phyloP scores from a whole-genome alignment of 306 rosid species.

The Rosa chinensis region DNA sequence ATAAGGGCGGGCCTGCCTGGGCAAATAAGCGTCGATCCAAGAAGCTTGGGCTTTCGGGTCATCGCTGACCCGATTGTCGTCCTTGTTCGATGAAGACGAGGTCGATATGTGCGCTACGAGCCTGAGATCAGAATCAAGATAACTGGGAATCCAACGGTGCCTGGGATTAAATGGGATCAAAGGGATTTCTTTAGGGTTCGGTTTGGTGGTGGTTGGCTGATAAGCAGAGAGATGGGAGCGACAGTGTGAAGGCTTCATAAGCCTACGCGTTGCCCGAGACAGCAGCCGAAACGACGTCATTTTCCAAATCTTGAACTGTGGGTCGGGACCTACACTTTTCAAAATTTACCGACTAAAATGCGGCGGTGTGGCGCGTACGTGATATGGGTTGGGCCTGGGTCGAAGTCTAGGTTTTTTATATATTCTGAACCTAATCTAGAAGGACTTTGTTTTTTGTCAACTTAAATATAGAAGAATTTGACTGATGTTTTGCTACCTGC shows the following conservation, averaged over 20 bases:
- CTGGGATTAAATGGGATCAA: background rate
- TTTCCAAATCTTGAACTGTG: too few species aligned
- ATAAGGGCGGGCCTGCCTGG: slow-evolving; percentile 61
- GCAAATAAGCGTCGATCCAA: slow-evolving; percentile 75
- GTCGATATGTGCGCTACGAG: slow-evolving; percentile 46
- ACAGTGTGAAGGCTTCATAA: slow-evolving; percentile 32
- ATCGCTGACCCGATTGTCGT: slow-evolving; percentile 26
- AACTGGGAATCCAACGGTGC: slow-evolving; percentile 9
- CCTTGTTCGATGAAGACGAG: slow-evolving; percentile 40
- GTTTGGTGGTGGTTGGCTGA: slow-evolving; percentile 18
- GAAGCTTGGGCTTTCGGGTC: slow-evolving; percentile 30
- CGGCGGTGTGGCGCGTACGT: background rate
- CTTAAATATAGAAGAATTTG: background rate
- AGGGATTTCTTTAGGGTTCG: background rate
- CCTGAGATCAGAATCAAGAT: slow-evolving; percentile 23
- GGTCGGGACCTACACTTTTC: background rate
- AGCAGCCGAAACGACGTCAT: slow-evolving; percentile 36
- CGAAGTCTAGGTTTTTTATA: background rate
- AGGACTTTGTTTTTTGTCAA: too few species aligned
- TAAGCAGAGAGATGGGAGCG: slow-evolving; percentile 23
- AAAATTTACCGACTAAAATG: background rate
- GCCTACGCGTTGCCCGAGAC: slow-evolving; percentile 39
- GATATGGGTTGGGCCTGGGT: background rate
- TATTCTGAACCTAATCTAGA: too few species aligned
- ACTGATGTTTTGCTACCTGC: background rate